phyloP scores from a whole-genome alignment of 2,329 filamentous ascomycete species.

The Monascus ruber region DNA sequence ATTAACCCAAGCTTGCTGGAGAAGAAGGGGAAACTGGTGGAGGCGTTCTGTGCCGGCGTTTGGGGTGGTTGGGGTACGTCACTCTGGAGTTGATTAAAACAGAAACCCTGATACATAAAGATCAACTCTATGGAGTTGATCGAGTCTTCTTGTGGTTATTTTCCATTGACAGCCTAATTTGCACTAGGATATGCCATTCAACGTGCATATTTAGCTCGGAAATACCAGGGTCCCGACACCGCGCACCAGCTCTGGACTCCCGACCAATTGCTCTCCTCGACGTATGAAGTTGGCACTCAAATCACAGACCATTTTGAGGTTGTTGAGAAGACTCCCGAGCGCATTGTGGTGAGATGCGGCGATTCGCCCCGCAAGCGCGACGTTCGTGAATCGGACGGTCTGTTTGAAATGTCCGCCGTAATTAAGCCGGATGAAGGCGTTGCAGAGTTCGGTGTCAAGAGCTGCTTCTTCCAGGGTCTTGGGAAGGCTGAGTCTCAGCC shows the following conservation, averaged over 20 bases:
- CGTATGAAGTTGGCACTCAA: slow-evolving; percentile 51
- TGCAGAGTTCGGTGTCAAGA: slow-evolving; percentile 56
- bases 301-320: slow-evolving; percentile 66
- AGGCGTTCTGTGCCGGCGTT: slow-evolving; percentile 56
- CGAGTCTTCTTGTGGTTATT: slow-evolving; percentile 1
- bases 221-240: slow-evolving; percentile 47
- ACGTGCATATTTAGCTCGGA: slow-evolving; percentile 46
- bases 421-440: slow-evolving; percentile 48
- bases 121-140: background rate
- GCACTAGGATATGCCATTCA: slow-evolving; percentile 39
- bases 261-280: slow-evolving; percentile 42
- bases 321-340: slow-evolving; percentile 48
- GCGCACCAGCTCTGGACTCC: slow-evolving; percentile 50
- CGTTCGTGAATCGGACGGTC: slow-evolving; percentile 50
- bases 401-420: slow-evolving; percentile 54
- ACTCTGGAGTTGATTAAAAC: slow-evolving; percentile 1
- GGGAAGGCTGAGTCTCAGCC: slow-evolving; percentile 33
- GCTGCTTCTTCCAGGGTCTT: slow-evolving; percentile 47
- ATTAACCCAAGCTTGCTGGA: slow-evolving; percentile 56
- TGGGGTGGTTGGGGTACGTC: slow-evolving; percentile 54
- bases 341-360: slow-evolving; percentile 54
- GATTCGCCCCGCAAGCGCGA: slow-evolving; percentile 50
- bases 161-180: background rate
- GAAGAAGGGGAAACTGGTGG: slow-evolving; percentile 47
- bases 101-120: background rate